phyloP scores from a whole-genome alignment of 176 grass and related monocot species.

The Luzula sylvatica region DNA sequence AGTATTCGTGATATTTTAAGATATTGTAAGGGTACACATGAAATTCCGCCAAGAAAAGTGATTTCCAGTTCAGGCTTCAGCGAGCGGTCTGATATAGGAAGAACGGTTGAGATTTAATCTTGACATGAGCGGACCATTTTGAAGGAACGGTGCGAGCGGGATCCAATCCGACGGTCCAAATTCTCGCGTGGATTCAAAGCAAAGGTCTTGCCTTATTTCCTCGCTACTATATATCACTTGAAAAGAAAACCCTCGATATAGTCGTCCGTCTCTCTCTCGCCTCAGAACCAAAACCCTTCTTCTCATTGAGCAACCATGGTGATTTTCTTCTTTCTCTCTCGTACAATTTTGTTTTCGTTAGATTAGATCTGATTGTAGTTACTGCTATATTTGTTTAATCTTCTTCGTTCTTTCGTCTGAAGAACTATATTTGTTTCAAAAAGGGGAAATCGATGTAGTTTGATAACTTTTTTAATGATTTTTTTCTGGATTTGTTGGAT shows the following conservation, averaged over 20 bases:
- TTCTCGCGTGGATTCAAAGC: conserved; percentile 22
- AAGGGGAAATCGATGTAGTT: too few species aligned
- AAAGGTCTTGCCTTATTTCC: not conserved
- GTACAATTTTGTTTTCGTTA: not conserved
- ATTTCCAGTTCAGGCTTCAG: too few species aligned
- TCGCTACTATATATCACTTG: not conserved
- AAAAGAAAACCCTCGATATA: not conserved
- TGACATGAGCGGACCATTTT: not conserved
- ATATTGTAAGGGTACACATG: too few species aligned
- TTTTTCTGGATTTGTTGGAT: too few species aligned
- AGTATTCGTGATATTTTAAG: too few species aligned
- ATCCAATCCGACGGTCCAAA: conserved; percentile 22
- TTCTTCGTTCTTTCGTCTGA: too few species aligned
- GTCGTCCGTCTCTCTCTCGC: not conserved
- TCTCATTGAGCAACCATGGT: not conserved
- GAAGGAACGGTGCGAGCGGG: not conserved
- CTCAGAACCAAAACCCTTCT: conserved; percentile 4
- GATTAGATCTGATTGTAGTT: not conserved
- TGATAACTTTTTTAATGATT: too few species aligned
- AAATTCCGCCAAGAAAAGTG: too few species aligned
- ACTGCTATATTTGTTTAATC: too few species aligned
- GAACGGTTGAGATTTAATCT: conserved; percentile 4
- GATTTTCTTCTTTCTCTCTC: not conserved
- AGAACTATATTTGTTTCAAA: too few species aligned
- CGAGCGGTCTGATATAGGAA: not conserved